Percentiles rank a stretch among this genome's conserved stretches.
phyloP scores from a whole-genome alignment of 1,284 basidiomycete genomes.

The Ganoderma meredithae region DNA sequence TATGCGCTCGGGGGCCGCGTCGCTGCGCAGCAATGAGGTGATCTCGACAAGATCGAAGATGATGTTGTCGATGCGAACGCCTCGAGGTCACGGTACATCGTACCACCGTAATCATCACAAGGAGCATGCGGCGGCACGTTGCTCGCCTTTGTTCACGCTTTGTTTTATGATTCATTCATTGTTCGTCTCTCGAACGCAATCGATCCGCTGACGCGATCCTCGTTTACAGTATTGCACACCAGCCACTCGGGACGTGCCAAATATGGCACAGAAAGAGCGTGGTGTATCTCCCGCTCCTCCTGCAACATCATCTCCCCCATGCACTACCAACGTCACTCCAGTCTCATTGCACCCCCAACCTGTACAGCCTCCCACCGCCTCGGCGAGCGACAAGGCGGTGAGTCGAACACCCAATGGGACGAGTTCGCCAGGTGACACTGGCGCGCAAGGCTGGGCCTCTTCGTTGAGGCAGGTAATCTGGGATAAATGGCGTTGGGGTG shows the following conservation, averaged over 20 bases:
- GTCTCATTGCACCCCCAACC: slow-evolving; percentile 7
- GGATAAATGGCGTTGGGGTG: slow-evolving; percentile 86
- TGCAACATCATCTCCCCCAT: slow-evolving; percentile 28
- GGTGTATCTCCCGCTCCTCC: slow-evolving; percentile 52
- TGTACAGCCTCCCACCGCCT: slow-evolving; percentile 11
- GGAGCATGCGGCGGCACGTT: neutral
- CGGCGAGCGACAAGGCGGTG: slow-evolving; percentile 25
- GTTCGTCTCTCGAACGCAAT: neutral
- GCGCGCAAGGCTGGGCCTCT: slow-evolving; percentile 51
- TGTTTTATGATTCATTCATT: neutral
- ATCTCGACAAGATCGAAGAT: slow-evolving; percentile 17
- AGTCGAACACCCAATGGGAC: slow-evolving; percentile 27
- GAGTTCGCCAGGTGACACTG: slow-evolving; percentile 25
- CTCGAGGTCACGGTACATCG: slow-evolving; percentile 12
- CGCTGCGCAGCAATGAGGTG: neutral
- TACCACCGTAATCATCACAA: neutral
- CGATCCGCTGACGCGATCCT: neutral
- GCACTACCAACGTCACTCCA: slow-evolving; percentile 27
- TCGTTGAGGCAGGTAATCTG: slow-evolving; percentile 73
- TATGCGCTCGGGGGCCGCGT: slow-evolving; percentile 10
- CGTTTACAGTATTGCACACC: slow-evolving; percentile 73
- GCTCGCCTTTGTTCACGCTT: neutral
- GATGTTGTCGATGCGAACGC: slow-evolving; percentile 16
- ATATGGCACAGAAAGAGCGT: slow-evolving; percentile 85
- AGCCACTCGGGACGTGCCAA: slow-evolving; percentile 76